Percentiles rank a stretch among this genome's conserved stretches.
Conservation (phyloP, 2,329 filamentous ascomycete genomes). For the Neonectria hederae region DNA sequence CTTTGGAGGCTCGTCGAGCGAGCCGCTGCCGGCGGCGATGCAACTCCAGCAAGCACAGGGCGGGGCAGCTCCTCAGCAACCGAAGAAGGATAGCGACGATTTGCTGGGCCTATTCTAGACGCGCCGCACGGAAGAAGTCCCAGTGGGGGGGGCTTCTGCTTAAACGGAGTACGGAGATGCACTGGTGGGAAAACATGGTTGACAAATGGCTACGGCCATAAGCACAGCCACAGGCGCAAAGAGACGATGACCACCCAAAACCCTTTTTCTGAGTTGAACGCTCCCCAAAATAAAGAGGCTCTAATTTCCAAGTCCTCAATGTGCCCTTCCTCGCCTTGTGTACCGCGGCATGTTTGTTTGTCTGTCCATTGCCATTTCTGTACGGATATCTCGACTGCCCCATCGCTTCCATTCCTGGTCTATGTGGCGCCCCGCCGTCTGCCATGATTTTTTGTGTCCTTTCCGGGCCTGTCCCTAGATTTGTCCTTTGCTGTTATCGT, state of each 20-base stretch:
- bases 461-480: not conserved
- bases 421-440: not conserved
- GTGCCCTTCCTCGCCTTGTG: slow-evolving; percentile 27
- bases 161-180: slow-evolving; percentile 31
- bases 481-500: not conserved
- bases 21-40: slow-evolving; percentile 71
- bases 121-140: slow-evolving; percentile 17
- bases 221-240: slow-evolving; percentile 33
- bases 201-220: slow-evolving; percentile 19
- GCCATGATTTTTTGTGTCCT: not conserved
- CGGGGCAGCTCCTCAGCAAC: slow-evolving; percentile 47
- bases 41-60: slow-evolving; percentile 58
- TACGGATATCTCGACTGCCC: slow-evolving; percentile 23
- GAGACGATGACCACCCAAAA: slow-evolving; percentile 32
- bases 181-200: slow-evolving; percentile 26
- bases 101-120: slow-evolving; percentile 57
- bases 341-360: slow-evolving; percentile 24
- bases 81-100: slow-evolving; percentile 70
- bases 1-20: slow-evolving; percentile 65
- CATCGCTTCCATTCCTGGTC: not conserved
- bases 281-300: slow-evolving; percentile 36
- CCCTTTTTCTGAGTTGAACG: slow-evolving; percentile 27
- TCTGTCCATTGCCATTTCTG: slow-evolving; percentile 16
- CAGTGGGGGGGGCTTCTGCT: slow-evolving; percentile 25
- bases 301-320: slow-evolving; percentile 30